Conservation (phyloP, 2,329 filamentous ascomycete genomes). For the Aspergillus cejpii region DNA sequence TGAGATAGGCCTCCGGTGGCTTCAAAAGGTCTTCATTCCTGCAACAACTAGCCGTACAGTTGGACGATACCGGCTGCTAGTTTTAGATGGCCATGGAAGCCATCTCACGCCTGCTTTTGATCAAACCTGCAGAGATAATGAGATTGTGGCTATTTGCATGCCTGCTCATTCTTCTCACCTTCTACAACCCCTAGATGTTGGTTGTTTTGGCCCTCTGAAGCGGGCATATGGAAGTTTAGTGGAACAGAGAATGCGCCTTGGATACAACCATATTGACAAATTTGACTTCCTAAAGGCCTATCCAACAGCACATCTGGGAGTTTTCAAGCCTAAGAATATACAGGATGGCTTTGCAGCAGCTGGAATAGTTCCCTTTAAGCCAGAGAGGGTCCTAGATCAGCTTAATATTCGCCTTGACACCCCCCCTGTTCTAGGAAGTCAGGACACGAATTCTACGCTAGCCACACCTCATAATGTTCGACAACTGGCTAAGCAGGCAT, state of each 20-base stretch:
- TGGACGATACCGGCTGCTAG: conserved; percentile 30
- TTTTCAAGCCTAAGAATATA: conserved; percentile 3
- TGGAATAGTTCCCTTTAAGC: conserved; percentile 28
- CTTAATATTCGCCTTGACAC: not conserved
- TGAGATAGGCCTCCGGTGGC: conserved; percentile 30
- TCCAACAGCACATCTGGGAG: conserved; percentile 1
- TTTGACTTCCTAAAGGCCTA: conserved; percentile 5
- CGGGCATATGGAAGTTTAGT: conserved; percentile 26
- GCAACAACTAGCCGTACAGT: conserved; percentile 21
- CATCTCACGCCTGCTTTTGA: conserved; percentile 33
- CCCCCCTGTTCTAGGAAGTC: no score
- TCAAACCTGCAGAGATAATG: conserved; percentile 28
- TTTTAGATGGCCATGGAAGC: conserved; percentile 36
- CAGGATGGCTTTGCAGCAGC: conserved; percentile 3
- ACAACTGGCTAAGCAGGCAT: no score
- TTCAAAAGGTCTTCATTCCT: conserved; percentile 31
- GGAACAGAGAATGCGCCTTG: conserved; percentile 13
- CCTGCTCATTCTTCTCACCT: conserved; percentile 33
- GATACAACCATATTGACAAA: conserved; percentile 25
- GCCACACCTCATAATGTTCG: no score
- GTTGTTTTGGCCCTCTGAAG: conserved; percentile 35
- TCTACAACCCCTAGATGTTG: conserved; percentile 38
- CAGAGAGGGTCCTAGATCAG: conserved; percentile 21
- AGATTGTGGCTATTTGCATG: conserved; percentile 37
- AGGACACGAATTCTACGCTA: no score